Conservation (phyloP, 192 early-diverging fungal genomes). For the Jimgerdemannia lactiflua region DNA sequence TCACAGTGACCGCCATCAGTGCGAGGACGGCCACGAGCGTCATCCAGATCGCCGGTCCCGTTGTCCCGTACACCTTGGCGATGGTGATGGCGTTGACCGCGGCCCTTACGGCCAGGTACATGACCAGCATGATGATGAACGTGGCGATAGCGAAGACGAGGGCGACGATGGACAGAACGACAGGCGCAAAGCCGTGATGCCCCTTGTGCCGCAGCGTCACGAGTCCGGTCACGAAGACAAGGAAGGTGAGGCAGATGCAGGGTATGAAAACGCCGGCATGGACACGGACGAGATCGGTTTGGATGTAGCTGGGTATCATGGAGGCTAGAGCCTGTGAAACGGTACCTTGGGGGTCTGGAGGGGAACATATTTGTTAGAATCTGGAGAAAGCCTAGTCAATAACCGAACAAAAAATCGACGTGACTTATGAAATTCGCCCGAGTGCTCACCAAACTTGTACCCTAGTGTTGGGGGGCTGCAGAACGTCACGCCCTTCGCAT, state of each 20-base stretch:
- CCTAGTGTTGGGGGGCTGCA: slow-evolving; percentile 12
- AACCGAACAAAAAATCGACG: background rate
- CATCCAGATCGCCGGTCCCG: background rate
- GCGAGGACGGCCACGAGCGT: background rate
- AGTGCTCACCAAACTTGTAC: slow-evolving; percentile 8
- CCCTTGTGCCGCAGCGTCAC: background rate
- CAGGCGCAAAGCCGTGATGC: background rate
- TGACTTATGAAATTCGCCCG: background rate
- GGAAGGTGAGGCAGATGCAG: background rate
- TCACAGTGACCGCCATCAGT: background rate
- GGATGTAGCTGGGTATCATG: background rate
- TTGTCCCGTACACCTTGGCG: background rate
- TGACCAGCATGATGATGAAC: background rate
- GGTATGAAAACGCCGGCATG: slow-evolving; percentile 12
- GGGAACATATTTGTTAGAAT: background rate
- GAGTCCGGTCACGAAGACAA: background rate
- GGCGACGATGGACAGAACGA: background rate
- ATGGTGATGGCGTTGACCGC: background rate
- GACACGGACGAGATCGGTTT: slow-evolving; percentile 1
- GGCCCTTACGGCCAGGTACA: background rate
- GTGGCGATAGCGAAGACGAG: background rate
- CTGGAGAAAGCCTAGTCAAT: background rate
- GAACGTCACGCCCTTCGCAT: background rate
- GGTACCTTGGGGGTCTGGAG: background rate
- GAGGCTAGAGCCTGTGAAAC: background rate